phyloP scores from a whole-genome alignment of 306 rosid genomes.

The Notholithocarpus densiflorus region DNA sequence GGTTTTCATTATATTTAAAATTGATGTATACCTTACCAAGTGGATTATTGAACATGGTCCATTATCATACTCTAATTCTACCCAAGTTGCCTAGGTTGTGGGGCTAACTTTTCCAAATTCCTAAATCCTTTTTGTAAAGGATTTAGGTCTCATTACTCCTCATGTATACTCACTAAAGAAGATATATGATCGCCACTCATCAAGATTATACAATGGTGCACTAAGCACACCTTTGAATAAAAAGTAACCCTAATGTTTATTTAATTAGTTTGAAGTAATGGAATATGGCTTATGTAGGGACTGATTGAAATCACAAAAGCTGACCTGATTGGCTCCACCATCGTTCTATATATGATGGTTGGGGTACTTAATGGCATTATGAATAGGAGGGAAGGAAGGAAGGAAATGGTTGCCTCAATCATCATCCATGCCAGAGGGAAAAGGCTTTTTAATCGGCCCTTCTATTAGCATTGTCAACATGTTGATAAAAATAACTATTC shows the following conservation, averaged over 20 bases:
- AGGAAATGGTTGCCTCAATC: no score
- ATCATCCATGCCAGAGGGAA: no score
- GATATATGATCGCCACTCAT: neutral
- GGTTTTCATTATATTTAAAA: no score
- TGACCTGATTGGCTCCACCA: neutral
- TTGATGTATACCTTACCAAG: no score
- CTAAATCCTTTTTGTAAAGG: neutral
- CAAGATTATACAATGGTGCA: neutral
- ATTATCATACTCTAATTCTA: neutral
- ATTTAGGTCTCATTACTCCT: neutral
- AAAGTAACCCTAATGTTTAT: neutral
- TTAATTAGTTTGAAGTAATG: neutral
- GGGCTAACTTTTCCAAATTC: constrained; percentile 2
- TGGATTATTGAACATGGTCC: neutral
- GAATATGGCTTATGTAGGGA: neutral
- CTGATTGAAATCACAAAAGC: neutral
- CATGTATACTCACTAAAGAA: neutral
- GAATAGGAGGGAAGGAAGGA: neutral
- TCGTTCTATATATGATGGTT: neutral
- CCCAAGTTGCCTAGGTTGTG: constrained; percentile 13
- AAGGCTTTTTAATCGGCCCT: no score
- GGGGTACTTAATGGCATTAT: neutral
- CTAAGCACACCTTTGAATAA: neutral
- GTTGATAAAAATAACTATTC: no score
- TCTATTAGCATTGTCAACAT: no score